Percentiles rank a stretch among this genome's conserved stretches.
phyloP scores from a whole-genome alignment of 129 eudicot species.

The Heracleum sosnowskyi region DNA sequence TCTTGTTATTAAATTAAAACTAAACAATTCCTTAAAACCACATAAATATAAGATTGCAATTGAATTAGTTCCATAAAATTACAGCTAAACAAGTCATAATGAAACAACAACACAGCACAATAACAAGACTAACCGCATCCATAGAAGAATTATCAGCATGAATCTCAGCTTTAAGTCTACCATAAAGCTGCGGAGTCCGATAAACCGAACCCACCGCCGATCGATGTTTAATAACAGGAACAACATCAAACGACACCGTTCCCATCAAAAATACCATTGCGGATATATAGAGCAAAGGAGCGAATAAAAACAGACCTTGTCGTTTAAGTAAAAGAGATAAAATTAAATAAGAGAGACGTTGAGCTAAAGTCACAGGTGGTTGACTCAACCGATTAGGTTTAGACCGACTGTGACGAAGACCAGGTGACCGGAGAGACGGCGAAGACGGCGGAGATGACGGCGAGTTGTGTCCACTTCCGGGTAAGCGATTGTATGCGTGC shows the following conservation, averaged over 20 bases:
- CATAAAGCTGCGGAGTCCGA: conserved; percentile 76
- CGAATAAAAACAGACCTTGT: conserved; percentile 63
- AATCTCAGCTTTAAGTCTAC: conserved; percentile 65
- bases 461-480: conserved; percentile 63
- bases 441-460: conserved; percentile 66
- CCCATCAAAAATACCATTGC: conserved; percentile 51
- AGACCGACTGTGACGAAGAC: conserved; percentile 48
- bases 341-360: conserved; percentile 49
- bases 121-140: conserved; percentile 59
- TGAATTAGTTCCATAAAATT: too few species aligned
- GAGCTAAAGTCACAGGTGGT: conserved; percentile 38
- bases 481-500: conserved; percentile 69
- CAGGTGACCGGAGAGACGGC: conserved; percentile 64
- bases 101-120: neutral
- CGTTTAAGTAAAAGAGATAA: conserved; percentile 53
- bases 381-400: conserved; percentile 26
- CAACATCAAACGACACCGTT: conserved; percentile 55
- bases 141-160: conserved; percentile 63
- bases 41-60: too few species aligned
- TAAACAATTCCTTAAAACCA: too few species aligned
- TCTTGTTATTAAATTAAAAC: too few species aligned
- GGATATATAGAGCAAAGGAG: conserved; percentile 60
- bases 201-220: conserved; percentile 65
- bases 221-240: conserved; percentile 29
- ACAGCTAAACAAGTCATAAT: too few species aligned